Evolutionary conservation across 768 basidiomycete genomes (phyloP).

Genomic region (Neoboletus magnificus): DNA sequence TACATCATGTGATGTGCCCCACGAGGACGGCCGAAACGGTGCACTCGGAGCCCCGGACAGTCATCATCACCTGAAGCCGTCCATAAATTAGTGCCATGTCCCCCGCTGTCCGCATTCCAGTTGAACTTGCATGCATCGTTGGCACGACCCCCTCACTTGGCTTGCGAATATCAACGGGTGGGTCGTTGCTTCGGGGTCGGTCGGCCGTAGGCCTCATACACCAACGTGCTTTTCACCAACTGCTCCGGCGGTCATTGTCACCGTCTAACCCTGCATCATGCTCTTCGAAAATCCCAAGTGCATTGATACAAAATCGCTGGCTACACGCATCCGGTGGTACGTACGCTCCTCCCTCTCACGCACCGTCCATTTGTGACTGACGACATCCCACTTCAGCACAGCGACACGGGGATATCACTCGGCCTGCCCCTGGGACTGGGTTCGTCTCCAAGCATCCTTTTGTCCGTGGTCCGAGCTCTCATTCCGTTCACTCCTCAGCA

Average conservation of each 20-base stretch:
- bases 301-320: constrained; percentile 1
- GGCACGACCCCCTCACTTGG: neutral
- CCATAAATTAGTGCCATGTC: constrained; percentile 3
- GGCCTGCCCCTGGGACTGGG: constrained; percentile 70
- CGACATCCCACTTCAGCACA: constrained; percentile 4
- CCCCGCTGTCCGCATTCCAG: neutral
- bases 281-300: neutral
- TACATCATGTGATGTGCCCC: neutral
- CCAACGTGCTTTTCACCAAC: constrained; percentile 14
- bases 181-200: neutral
- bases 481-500: constrained; percentile 41
- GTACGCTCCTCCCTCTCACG: neutral
- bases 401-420: constrained; percentile 52
- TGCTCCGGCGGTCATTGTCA: neutral
- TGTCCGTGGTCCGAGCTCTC: neutral
- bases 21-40: neutral
- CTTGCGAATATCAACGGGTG: constrained; percentile 2
- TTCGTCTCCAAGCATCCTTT: constrained; percentile 26
- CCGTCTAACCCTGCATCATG: neutral
- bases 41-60: neutral
- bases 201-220: neutral
- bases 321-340: constrained; percentile 21
- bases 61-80: neutral
- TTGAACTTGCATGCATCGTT: constrained; percentile 13
- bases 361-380: neutral